These are phyloP conservation scores for Suhomyces anneliseae DNA, from an alignment of 1,139 yeast genomes.

Conservation along the genomic window DNA sequence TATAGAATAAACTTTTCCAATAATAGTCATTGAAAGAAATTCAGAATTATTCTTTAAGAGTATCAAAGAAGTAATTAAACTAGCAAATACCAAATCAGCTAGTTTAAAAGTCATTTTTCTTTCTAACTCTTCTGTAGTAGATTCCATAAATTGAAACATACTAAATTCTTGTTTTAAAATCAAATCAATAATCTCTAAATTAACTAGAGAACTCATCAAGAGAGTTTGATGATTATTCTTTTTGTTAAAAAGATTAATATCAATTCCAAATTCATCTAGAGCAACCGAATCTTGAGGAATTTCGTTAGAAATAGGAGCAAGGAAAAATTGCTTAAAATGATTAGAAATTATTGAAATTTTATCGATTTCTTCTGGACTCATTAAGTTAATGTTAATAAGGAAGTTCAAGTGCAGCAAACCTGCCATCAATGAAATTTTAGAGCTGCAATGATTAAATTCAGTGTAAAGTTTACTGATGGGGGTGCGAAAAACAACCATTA, in stretches of 20 bases:
- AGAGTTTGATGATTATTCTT: constrained; percentile 9
- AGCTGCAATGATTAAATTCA: constrained; percentile 22
- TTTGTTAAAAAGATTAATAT: constrained; percentile 2
- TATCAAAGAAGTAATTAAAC: constrained; percentile 18
- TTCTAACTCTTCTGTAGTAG: constrained; percentile 10
- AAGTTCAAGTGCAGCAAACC: constrained; percentile 19
- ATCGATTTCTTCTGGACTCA: constrained; percentile 10
- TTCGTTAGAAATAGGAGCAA: constrained; percentile 32
- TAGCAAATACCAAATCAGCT: constrained; percentile 19
- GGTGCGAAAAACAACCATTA: background rate
- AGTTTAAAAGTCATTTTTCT: constrained; percentile 18
- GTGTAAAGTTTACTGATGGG: constrained; percentile 16
- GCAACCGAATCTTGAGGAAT: constrained; percentile 11
- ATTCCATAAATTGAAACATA: constrained; percentile 14
- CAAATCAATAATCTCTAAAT: constrained; percentile 10
- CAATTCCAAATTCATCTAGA: constrained; percentile 13
- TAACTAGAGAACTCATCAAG: constrained; percentile 11
- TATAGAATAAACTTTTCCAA: constrained; percentile 6
- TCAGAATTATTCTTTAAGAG: background rate
- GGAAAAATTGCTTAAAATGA: constrained; percentile 17
- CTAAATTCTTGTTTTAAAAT: constrained; percentile 20
- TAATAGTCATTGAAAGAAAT: background rate
- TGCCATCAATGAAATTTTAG: constrained; percentile 26
- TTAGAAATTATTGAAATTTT: constrained; percentile 13
- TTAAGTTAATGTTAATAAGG: constrained; percentile 19